phyloP scores from a whole-genome alignment of 306 rosid species.

The Corylus avellana region DNA sequence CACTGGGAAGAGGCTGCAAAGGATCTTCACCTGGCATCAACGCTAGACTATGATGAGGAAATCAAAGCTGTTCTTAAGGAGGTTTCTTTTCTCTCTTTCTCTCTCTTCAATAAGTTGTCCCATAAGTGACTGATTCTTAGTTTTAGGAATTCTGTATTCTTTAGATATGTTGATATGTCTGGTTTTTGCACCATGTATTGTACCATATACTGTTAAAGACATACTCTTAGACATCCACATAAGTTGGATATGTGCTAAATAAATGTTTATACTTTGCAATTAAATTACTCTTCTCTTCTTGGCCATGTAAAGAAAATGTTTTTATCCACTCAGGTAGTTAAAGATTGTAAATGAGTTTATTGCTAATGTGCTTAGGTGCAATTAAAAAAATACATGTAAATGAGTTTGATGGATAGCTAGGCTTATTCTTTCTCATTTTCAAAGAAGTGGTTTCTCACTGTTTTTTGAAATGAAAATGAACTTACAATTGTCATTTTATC shows the following conservation, averaged over 20 bases:
- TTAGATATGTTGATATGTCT: not conserved
- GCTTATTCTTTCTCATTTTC: not conserved
- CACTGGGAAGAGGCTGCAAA: constrained; percentile 89
- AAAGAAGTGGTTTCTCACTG: not conserved
- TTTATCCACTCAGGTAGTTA: no score
- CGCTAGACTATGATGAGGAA: constrained; percentile 81
- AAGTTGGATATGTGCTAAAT: not conserved
- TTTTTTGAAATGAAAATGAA: not conserved
- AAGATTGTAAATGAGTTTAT: not conserved
- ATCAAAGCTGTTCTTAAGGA: constrained; percentile 78
- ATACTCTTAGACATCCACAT: not conserved
- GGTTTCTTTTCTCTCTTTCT: constrained; percentile 43
- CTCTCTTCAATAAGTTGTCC: not conserved
- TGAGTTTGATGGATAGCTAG: not conserved
- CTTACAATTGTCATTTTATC: not conserved
- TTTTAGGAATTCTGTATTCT: not conserved
- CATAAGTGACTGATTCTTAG: not conserved
- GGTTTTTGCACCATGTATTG: not conserved
- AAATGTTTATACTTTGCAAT: not conserved
- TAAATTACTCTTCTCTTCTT: not conserved
- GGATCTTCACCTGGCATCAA: constrained; percentile 91
- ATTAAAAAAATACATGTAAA: not conserved
- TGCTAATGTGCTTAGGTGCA: not conserved
- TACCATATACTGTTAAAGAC: not conserved
- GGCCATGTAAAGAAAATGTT: not conserved